These are phyloP conservation scores for Lodderomyces elongisporus DNA, from an alignment of 1,139 yeast genomes.

Conservation along the genomic window DNA sequence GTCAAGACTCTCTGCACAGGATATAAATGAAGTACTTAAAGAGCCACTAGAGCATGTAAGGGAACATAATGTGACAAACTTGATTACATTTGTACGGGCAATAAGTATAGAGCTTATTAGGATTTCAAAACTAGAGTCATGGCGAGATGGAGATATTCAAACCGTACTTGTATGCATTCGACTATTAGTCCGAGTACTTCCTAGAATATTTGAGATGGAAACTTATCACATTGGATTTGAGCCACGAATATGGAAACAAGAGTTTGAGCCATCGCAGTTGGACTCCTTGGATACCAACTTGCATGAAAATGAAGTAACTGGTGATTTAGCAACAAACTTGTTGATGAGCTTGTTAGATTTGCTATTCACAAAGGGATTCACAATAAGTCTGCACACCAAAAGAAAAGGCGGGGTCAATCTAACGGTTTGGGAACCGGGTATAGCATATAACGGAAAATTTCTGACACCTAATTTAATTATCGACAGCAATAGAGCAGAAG, in stretches of 20 bases:
- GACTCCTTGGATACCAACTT: too few relatives aligned
- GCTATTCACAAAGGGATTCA: slow-evolving; percentile 58
- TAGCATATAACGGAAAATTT: slow-evolving; percentile 44
- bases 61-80: slow-evolving; percentile 53
- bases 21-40: slow-evolving; percentile 53
- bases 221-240: too few relatives aligned
- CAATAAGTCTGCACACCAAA: slow-evolving; percentile 28
- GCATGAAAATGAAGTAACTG: too few relatives aligned
- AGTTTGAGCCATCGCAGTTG: too few relatives aligned
- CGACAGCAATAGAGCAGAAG: slow-evolving; percentile 65
- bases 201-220: slow-evolving; percentile 59
- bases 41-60: slow-evolving; percentile 58
- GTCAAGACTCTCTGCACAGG: slow-evolving; percentile 34
- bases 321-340: slow-evolving; percentile 50
- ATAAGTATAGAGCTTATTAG: slow-evolving; percentile 29
- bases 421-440: slow-evolving; percentile 71
- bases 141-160: slow-evolving; percentile 4
- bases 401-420: slow-evolving; percentile 7
- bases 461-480: slow-evolving; percentile 43
- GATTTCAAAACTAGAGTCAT: slow-evolving; percentile 1
- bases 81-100: slow-evolving; percentile 47
- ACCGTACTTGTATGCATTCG: slow-evolving; percentile 54
- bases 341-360: slow-evolving; percentile 45
- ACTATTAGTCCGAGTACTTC: slow-evolving; percentile 59
- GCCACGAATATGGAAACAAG: too few relatives aligned